Base-by-base conservation (phyloP, 805 yeast species). In the Wickerhamiella vanderwaltii region DNA sequence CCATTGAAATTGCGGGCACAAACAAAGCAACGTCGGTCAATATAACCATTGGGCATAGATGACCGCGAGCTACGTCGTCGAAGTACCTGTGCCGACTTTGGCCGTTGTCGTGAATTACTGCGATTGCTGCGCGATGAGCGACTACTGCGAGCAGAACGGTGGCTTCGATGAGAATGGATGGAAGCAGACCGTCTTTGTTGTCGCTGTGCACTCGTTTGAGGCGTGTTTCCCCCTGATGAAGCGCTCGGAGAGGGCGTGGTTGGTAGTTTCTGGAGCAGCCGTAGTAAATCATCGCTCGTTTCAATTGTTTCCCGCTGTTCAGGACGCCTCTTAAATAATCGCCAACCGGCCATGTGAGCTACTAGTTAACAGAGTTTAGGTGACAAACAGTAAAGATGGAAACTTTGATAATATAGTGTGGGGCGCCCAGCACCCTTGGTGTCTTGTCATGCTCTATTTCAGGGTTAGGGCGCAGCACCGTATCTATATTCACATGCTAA, bases 1-100 rank as follows among this genome's bases (percentile, higher is more conserved):
- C 46, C 51, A 11, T 17, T 12, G 20, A 53, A 40, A 7, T 37
- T 37, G 26, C 38, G 37, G 6, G 50, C 48, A 23, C 57, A 53
- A 4, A 47, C 57, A 48, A 6, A 38, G 18, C 43, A 52, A 26
- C 17, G 30, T 35, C 38, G 43, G 41, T 42, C n/a, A 41, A 31
- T 17, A n/a, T n/a, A n/a, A 46, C 46, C 36, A 9, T 15, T 31
- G 9, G 11, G 35, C 20, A 16, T 20, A 3, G 29, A 11, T 3
- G 18, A 11, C 16, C 35, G 29, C 6, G 36, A 7, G 33, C 37
- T 17, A 25, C 25, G 19, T 9, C 43, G 33, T 4, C 28, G 11
- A 16, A 13, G 12, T 12, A 12, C 12, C 24, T 23, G 30, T 6
- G 26, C 33, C n/a, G 31, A 24, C 11, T 28, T 25, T 7, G 33